Evolutionary conservation across 2,329 filamentous ascomycete genomes (phyloP).

Genomic region (Gnomoniopsis smithogilvyi): DNA sequence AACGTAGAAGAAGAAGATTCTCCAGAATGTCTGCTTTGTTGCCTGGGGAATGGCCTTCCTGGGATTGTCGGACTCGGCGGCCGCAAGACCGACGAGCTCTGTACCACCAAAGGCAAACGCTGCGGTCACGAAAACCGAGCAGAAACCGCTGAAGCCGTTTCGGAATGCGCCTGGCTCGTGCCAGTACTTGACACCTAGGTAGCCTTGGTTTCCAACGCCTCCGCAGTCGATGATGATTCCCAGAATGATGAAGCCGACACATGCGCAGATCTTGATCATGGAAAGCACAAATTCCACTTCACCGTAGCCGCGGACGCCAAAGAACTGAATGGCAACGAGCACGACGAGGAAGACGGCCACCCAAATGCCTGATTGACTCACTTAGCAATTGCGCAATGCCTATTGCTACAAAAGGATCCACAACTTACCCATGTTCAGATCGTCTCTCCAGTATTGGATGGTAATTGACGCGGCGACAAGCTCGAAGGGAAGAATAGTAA

Average conservation of each 20-base stretch:
- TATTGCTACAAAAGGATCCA: background rate
- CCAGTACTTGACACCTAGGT: conserved; percentile 62
- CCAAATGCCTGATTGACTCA: conserved; percentile 38
- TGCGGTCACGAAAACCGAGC: conserved; percentile 48
- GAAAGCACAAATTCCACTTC: conserved; percentile 58
- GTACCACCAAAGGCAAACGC: conserved; percentile 51
- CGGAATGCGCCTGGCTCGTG: conserved; percentile 52
- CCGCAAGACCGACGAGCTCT: conserved; percentile 50
- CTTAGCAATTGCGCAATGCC: background rate
- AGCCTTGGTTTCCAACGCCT: conserved; percentile 52
- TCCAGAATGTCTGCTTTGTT: conserved; percentile 53
- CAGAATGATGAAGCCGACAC: conserved; percentile 62
- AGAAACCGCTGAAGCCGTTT: conserved; percentile 48
- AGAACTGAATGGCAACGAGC: conserved; percentile 49
- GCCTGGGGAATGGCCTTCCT: conserved; percentile 45
- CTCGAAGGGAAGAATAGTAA: conserved; percentile 51
- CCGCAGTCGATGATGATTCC: conserved; percentile 58
- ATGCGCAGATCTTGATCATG: conserved; percentile 55
- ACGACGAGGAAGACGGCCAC: conserved; percentile 53
- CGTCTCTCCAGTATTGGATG: conserved; percentile 49
- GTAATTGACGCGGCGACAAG: conserved; percentile 52
- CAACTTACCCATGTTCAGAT: conserved; percentile 39
- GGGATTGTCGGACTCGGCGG: conserved; percentile 48
- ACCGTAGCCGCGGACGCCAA: conserved; percentile 55
- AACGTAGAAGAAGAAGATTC: conserved; percentile 51